phyloP scores from a whole-genome alignment of 2,329 filamentous ascomycete genomes.

The Apiospora hydei region DNA sequence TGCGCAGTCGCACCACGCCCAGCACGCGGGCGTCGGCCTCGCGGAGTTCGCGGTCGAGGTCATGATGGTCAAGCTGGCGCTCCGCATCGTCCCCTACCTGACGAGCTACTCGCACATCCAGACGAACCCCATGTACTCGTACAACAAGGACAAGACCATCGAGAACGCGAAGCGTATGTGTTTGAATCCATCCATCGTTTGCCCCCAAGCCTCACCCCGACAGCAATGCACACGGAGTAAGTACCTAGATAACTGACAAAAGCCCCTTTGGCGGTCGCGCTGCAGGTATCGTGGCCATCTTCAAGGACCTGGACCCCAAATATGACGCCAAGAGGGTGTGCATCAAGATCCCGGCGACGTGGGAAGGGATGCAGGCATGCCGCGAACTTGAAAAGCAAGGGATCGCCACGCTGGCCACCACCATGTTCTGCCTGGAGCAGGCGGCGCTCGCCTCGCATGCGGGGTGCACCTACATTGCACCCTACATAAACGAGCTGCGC shows the following conservation, averaged over 20 bases:
- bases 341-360: slow-evolving; percentile 70
- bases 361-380: slow-evolving; percentile 69
- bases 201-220: background rate
- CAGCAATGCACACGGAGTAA: background rate
- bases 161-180: slow-evolving; percentile 57
- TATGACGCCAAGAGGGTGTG: slow-evolving; percentile 60
- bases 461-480: slow-evolving; percentile 68
- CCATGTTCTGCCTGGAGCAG: slow-evolving; percentile 58
- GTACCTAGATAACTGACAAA: background rate
- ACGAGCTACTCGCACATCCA: slow-evolving; percentile 64
- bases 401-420: slow-evolving; percentile 68
- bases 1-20: slow-evolving; percentile 40
- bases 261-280: background rate
- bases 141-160: slow-evolving; percentile 56
- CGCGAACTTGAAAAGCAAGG: slow-evolving; percentile 58
- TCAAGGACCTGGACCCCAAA: slow-evolving; percentile 50
- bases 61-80: slow-evolving; percentile 62
- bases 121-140: slow-evolving; percentile 64
- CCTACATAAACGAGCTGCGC: slow-evolving; percentile 70
- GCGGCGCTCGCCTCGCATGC: slow-evolving; percentile 64
- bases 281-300: slow-evolving; percentile 58
- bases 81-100: slow-evolving; percentile 57
- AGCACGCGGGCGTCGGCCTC: slow-evolving; percentile 45
- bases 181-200: no score
- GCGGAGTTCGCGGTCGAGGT: slow-evolving; percentile 63